Evolutionary conservation across 768 basidiomycete species (phyloP), one percentile per base, ranked within the genome.

Genomic region (Serendipita sp.): DNA sequence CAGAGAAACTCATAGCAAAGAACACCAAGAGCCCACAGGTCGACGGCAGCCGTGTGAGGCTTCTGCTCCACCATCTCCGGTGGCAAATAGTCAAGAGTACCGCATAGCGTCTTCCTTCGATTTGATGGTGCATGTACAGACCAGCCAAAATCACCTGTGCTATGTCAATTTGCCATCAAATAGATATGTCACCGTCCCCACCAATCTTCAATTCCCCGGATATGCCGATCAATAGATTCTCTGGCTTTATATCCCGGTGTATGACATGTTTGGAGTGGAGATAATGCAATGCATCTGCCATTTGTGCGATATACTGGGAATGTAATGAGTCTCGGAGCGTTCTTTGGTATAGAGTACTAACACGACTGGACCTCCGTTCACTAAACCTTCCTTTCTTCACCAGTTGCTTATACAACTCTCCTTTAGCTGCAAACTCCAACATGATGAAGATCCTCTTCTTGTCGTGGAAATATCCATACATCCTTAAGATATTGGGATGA

Each of bases 381-480:
- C 86, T 84, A 77, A 98, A 99, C 68, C 80, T 80, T 11, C 91
- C 89, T 63, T 83, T 78, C 73, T 92, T 92, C 70, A 84, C 85
- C 63, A 99, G 82, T 69, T 97, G 93, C 75, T 90, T 95, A 79
- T 98, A 98, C 58, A 99, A 80, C 74, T 99, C 96, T 35, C 96
- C 96, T 70, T 93, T 91, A 58, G 88, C 93, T 0, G 94, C 95
- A 72, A 96, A 98, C 72, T 99, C 96, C 70, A 98, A 84, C 86
- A 98, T 95, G 66, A 98, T 80, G 76, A 97, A 97, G 69, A 99
- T 96, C 28, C 95, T 87, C 72, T 95, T 94, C 72, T 89, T 86
- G 74, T 99, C 96, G 76, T 98, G 93, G 78, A 98, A 98, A 78
- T 92, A 97, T 38, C 95, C 94, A 69, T 97, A 95, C 8, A 98